Evolutionary conservation across 2,329 filamentous ascomycete genomes (phyloP), one percentile per base, ranked within the genome.

Genomic region (Arthrocladium fulminans): DNA sequence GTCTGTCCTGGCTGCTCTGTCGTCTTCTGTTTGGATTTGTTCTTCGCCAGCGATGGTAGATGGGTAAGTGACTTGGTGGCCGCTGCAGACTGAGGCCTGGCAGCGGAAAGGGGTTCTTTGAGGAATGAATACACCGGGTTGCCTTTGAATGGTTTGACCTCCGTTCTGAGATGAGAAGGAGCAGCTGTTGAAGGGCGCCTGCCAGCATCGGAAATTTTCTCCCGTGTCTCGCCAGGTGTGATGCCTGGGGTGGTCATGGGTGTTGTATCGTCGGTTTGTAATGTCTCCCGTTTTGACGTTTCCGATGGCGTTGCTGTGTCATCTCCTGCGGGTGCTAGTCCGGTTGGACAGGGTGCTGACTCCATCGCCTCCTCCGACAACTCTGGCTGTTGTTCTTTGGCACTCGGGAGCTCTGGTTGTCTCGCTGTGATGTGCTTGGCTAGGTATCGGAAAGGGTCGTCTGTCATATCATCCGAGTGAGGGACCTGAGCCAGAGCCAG

Each of bases 401-500:
- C 12, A 17, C n/a, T 15, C n/a, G 32, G n/a, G 10, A n/a, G 2
- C 17, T 12, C 7, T 23, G 25, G 52, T 59, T 12, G 52, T 56
- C 60, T 45, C 55, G 59, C 35, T 63, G 60, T 41, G 47, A 61
- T 52, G 61, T 60, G 44, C 58, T 59, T 20, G 61, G 63, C 44
- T 62, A 56, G 19, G 57, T 58, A 56, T 49, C 51, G 54, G 52
- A 57, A 49, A 27, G 55, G 48, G 32, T 58, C 56, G 37, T 56
- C 56, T 37, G 54, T 55, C 53, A 51, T 53, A 38, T 57, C 56
- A 45, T 59, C 57, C 35, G 57, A 56, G 42, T 57, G 53, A 50
- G 54, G 56, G n/a, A 59, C 54, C 38, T 56, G 34, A 15, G 53
- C 50, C 22, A 60, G 53, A 9, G 57, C 51, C 23, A 54, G n/a